Conservation (phyloP, 495 filamentous ascomycete genomes). For the Aspergillus egyptiacus region DNA sequence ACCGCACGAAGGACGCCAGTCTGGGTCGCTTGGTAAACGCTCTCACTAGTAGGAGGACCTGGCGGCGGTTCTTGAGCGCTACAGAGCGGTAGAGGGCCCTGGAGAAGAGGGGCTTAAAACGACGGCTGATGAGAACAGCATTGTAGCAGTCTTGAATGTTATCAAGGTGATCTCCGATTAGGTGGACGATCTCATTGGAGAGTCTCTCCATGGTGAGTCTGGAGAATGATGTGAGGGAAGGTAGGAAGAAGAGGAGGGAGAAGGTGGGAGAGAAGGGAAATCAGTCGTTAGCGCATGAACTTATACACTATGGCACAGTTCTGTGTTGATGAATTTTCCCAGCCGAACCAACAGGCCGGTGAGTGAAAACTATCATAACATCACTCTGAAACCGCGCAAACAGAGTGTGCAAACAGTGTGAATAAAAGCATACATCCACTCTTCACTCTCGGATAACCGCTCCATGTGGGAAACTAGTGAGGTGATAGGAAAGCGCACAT, state of each 20-base stretch:
- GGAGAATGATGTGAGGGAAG: not conserved
- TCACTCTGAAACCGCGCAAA: too few relatives aligned
- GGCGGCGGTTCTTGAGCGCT: conserved; percentile 15
- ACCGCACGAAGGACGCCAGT: conserved; percentile 24
- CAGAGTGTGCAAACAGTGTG: too few relatives aligned
- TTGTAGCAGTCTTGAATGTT: conserved; percentile 26
- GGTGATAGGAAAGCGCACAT: too few relatives aligned
- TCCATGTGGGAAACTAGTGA: too few relatives aligned
- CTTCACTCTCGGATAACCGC: too few relatives aligned
- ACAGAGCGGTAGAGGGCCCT: conserved; percentile 23
- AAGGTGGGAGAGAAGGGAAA: not conserved
- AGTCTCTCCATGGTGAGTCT: conserved; percentile 6
- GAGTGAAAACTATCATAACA: too few relatives aligned
- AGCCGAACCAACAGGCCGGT: too few relatives aligned
- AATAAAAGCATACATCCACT: too few relatives aligned
- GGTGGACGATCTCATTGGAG: conserved; percentile 29
- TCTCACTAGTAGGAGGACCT: conserved; percentile 21
- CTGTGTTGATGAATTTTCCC: too few relatives aligned
- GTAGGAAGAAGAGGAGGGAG: not conserved
- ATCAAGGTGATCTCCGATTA: conserved; percentile 29
- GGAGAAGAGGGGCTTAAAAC: conserved; percentile 30
- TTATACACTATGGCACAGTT: too few relatives aligned
- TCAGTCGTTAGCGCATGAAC: too few relatives aligned
- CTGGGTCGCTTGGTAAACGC: conserved; percentile 19
- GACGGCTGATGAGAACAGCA: conserved; percentile 26